Percentiles rank a stretch among this genome's conserved stretches.
Evolutionary conservation across 495 filamentous ascomycete species (phyloP).

Genomic region (Daldinia concentrica): DNA sequence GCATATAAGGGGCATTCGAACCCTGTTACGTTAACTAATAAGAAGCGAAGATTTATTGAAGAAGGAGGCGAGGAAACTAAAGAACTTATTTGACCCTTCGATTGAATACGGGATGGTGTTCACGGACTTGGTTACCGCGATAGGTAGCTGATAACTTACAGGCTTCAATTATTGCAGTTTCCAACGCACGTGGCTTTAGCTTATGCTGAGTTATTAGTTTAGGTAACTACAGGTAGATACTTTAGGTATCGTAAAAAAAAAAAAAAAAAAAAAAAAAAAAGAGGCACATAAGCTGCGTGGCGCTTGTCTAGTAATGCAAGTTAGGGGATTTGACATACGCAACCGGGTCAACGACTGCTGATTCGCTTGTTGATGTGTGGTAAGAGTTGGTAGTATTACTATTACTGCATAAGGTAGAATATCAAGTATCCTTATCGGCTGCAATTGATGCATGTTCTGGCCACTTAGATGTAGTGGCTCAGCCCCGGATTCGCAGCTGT

Average conservation of each 20-base stretch:
- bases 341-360: slow-evolving; percentile 6
- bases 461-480: slow-evolving; percentile 11
- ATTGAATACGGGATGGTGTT: slow-evolving; percentile 16
- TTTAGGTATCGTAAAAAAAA: too few relatives aligned
- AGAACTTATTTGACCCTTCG: slow-evolving; percentile 7
- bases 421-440: slow-evolving; percentile 12
- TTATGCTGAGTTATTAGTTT: not conserved
- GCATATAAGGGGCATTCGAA: slow-evolving; percentile 4
- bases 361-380: slow-evolving; percentile 12
- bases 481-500: slow-evolving; percentile 20
- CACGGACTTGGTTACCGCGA: slow-evolving; percentile 35
- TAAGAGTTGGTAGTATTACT: slow-evolving; percentile 36
- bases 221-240: too few relatives aligned
- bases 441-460: not conserved
- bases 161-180: slow-evolving; percentile 10
- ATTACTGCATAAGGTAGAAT: slow-evolving; percentile 18
- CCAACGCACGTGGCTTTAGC: slow-evolving; percentile 13
- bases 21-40: slow-evolving; percentile 2
- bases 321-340: slow-evolving; percentile 6
- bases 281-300: slow-evolving; percentile 12
- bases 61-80: slow-evolving; percentile 4
- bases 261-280: not conserved
- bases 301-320: slow-evolving; percentile 32
- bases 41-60: slow-evolving; percentile 10
- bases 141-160: slow-evolving; percentile 35